Conservation (phyloP, 2,329 filamentous ascomycete species). For the Cadophora malorum region DNA sequence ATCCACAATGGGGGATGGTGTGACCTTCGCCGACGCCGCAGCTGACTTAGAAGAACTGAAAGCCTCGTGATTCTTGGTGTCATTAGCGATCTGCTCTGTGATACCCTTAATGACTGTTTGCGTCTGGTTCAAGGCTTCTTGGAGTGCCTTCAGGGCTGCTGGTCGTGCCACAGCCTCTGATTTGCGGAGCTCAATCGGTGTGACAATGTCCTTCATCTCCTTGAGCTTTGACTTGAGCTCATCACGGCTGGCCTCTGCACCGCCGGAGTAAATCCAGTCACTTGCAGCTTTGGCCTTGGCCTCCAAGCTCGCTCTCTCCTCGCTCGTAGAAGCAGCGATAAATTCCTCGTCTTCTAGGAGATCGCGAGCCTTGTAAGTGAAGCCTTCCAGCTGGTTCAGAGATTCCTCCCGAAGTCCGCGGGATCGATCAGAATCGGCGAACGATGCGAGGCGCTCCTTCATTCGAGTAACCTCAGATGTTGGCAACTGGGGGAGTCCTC, state of each 20-base stretch:
- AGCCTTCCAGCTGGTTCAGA: constrained; percentile 90
- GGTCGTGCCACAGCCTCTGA: constrained; percentile 77
- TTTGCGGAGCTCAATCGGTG: constrained; percentile 77
- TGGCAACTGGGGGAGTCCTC: constrained; percentile 41
- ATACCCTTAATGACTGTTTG: constrained; percentile 74
- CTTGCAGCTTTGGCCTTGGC: constrained; percentile 71
- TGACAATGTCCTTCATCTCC: constrained; percentile 76
- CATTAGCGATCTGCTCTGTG: constrained; percentile 74
- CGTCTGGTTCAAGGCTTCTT: constrained; percentile 74
- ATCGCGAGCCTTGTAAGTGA: constrained; percentile 88
- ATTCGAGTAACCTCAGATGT: constrained; percentile 42
- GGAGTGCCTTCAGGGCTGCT: constrained; percentile 68
- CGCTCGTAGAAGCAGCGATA: constrained; percentile 70
- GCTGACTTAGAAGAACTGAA: constrained; percentile 54
- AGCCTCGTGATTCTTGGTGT: constrained; percentile 63
- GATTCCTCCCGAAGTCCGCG: constrained; percentile 82
- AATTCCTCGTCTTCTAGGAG: constrained; percentile 81
- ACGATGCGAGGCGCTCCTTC: constrained; percentile 75
- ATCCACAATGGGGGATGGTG: constrained; percentile 50
- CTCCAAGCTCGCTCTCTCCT: constrained; percentile 70
- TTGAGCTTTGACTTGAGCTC: constrained; percentile 79
- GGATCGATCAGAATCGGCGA: constrained; percentile 83
- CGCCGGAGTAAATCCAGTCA: constrained; percentile 92
- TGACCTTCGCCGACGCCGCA: constrained; percentile 47
- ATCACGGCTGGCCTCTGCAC: constrained; percentile 75